phyloP scores from a whole-genome alignment of 352 stramenopile species.

The Pythium volutum region DNA sequence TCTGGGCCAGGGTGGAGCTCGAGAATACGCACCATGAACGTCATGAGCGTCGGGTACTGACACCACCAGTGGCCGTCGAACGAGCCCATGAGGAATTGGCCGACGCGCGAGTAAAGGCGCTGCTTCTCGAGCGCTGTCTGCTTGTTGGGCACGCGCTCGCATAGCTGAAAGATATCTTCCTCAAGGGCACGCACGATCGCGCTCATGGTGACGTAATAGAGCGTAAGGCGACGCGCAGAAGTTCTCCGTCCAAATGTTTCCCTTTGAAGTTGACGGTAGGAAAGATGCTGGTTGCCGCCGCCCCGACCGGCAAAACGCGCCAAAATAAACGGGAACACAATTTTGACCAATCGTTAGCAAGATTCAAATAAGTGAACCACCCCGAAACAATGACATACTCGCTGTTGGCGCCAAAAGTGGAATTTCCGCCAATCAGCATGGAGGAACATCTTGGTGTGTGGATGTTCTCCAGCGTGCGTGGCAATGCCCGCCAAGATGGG shows the following conservation, averaged over 20 bases:
- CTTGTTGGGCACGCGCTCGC: constrained; percentile 27
- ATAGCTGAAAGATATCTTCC: constrained; percentile 40
- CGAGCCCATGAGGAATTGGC: constrained; percentile 70
- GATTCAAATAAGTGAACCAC: constrained; percentile 8
- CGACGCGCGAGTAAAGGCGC: constrained; percentile 69
- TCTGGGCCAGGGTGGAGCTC: constrained; percentile 71
- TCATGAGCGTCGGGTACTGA: constrained; percentile 71
- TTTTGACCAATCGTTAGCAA: constrained; percentile 18
- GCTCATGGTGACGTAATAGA: constrained; percentile 17
- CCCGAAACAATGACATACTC: constrained; percentile 4
- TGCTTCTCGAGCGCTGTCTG: constrained; percentile 54
- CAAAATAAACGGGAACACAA: constrained; percentile 16
- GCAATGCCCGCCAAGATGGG: not conserved
- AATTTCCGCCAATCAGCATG: constrained; percentile 6
- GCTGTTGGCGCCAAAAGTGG: constrained; percentile 1
- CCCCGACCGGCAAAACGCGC: constrained; percentile 12
- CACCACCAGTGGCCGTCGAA: constrained; percentile 83
- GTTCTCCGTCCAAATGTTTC: constrained; percentile 1
- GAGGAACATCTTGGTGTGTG: not conserved
- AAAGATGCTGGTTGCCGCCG: not conserved
- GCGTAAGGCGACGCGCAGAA: not conserved
- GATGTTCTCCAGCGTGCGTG: too few relatives aligned
- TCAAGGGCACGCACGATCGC: constrained; percentile 41
- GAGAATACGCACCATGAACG: constrained; percentile 86
- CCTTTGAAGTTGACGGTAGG: constrained; percentile 15